Evolutionary conservation across 108 stramenopile genomes (phyloP), one percentile per base, ranked within the genome.

Genomic region (Cyclotella cryptica): DNA sequence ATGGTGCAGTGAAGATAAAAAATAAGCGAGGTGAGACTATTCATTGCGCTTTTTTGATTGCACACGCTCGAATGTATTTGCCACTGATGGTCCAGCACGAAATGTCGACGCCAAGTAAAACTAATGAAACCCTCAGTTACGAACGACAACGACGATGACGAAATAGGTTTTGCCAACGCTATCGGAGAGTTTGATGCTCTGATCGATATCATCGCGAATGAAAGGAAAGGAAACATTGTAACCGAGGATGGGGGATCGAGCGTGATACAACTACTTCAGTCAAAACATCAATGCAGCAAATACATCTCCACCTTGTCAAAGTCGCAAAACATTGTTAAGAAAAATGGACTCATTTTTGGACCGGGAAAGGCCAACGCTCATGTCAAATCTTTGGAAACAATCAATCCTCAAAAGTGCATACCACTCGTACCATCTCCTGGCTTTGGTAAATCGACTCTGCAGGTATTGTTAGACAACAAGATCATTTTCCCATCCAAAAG

Each of bases 141-240:
- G 63, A 64, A 21, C 24, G 81, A 45, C 14, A 70, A 74, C 28
- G 61, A 83, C 21, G 66, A 76, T 24, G 64, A 82, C 5, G 88
- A 89, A 41, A 39, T 88, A 46, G 91, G 91, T 55, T 95, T 95
- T 74, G 59, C 88, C 21, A 64, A 63, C 11, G 59, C 75, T 30
- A 43, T 95, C 40, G 91, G 89, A 42, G 65, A 87, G 30, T 95
- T 95, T 71, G 92, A 95, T 78, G 79, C 87, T 9, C 62, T 95
- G 47, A 72, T 95, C 39, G 94, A 95, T 86, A 95, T 92, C 5
- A 55, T 92, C 27, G 67, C 75, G 43, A 88, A 90, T 60, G 92
- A 93, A 83, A 66, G 55, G 71, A 71, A 71, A 55, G 75, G 75
- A 60, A 68, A 21, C 9, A 75, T 60, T 1, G 15, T 49, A 53